These are phyloP conservation scores for Gamsiella multidivaricata DNA, from an alignment of 192 early-diverging fungal genomes.

Conservation along the genomic window DNA sequence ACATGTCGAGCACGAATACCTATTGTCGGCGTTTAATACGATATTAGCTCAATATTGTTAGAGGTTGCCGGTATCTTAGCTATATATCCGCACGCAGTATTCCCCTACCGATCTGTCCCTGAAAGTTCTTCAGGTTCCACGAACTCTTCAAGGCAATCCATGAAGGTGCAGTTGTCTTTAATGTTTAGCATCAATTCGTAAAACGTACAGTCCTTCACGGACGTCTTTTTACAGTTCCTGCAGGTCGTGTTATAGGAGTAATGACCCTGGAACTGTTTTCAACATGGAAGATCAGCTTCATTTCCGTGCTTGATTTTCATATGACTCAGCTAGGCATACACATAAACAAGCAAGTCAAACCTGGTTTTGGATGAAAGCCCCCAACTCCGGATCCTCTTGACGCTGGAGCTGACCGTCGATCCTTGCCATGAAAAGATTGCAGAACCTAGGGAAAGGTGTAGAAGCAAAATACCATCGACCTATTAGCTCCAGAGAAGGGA, in stretches of 20 bases:
- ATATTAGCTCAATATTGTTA: neutral
- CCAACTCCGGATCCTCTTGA: slow-evolving; percentile 15
- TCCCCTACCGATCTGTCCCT: slow-evolving; percentile 40
- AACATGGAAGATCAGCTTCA: no score
- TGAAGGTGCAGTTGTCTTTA: slow-evolving; percentile 41
- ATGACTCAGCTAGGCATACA: no score
- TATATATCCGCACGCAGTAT: no score
- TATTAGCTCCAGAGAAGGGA: no score
- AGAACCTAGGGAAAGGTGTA: slow-evolving; percentile 22
- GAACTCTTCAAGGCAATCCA: slow-evolving; percentile 50
- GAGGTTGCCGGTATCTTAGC: no score
- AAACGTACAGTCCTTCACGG: slow-evolving; percentile 27
- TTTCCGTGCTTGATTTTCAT: no score
- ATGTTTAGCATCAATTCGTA: slow-evolving; percentile 52
- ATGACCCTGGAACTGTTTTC: slow-evolving; percentile 40
- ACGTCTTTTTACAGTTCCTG: slow-evolving; percentile 43
- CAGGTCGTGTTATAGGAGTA: slow-evolving; percentile 48
- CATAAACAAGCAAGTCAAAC: neutral
- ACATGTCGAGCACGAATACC: slow-evolving; percentile 39
- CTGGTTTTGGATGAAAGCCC: slow-evolving; percentile 32
- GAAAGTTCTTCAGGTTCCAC: slow-evolving; percentile 36
- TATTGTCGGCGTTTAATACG: neutral
- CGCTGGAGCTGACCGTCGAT: slow-evolving; percentile 42
- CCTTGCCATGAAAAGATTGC: slow-evolving; percentile 48
- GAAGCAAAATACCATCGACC: no score